Conservation (phyloP, 164 flowering plant genomes). For the Pachysandra terminalis region DNA sequence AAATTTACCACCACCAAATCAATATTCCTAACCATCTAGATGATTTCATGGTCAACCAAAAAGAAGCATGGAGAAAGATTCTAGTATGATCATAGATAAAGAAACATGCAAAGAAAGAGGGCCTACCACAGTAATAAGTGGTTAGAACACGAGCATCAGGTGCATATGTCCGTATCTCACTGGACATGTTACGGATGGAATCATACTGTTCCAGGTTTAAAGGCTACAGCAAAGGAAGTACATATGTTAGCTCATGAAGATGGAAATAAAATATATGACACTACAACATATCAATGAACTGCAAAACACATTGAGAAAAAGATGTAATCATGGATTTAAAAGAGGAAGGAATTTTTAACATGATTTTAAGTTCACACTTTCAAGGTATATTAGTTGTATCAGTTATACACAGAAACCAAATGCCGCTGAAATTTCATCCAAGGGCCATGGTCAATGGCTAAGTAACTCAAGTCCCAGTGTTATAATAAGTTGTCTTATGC, state of each 20-base stretch:
- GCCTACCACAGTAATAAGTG: conserved; percentile 86
- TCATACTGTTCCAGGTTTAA: conserved; percentile 78
- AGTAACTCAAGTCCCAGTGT: conserved; percentile 2
- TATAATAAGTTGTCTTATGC: not conserved
- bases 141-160: conserved; percentile 95
- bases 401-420: conserved; percentile 3
- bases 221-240: conserved; percentile 58
- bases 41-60: not conserved
- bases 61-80: not conserved
- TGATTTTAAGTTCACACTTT: not conserved
- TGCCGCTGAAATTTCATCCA: conserved; percentile 1
- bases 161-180: conserved; percentile 75
- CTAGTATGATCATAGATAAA: not conserved
- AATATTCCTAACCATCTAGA: too few relatives aligned
- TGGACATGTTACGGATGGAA: conserved; percentile 67
- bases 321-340: not conserved
- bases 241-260: not conserved
- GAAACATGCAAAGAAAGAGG: not conserved
- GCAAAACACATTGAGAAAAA: not conserved
- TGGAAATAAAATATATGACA: not conserved
- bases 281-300: not conserved
- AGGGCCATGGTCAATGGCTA: not conserved
- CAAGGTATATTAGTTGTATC: not conserved
- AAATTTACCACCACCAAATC: too few relatives aligned
- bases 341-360: too few relatives aligned